Evolutionary conservation across 2,329 filamentous ascomycete species (phyloP).

Genomic region (Trichoderma gracile): DNA sequence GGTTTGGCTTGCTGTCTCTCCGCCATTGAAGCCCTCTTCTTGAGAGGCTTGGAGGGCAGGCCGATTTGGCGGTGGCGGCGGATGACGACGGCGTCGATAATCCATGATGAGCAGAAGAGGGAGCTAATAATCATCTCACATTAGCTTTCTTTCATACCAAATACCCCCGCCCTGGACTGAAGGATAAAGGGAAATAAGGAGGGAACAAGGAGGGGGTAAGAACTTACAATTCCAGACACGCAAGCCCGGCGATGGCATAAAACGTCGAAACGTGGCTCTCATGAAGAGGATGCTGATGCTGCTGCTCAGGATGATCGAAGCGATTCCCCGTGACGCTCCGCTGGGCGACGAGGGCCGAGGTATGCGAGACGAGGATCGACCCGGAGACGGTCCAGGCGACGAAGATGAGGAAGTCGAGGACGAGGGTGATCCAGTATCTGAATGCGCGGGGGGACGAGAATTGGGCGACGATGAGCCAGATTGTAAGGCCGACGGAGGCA

Average conservation of each 20-base stretch:
- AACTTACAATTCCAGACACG: neutral
- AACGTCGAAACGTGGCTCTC: neutral
- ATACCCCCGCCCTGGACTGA: too few species aligned
- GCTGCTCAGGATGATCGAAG: too few species aligned
- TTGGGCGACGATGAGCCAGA: neutral
- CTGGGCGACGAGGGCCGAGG: slow-evolving; percentile 35
- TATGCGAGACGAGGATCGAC: slow-evolving; percentile 50
- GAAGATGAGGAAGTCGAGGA: slow-evolving; percentile 47
- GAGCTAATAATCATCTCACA: slow-evolving; percentile 37
- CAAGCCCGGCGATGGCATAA: neutral
- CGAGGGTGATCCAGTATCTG: slow-evolving; percentile 38
- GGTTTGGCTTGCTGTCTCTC: neutral
- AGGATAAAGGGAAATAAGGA: neutral
- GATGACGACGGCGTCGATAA: slow-evolving; percentile 45
- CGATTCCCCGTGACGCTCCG: neutral
- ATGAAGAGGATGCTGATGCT: neutral
- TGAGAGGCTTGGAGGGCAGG: slow-evolving; percentile 41
- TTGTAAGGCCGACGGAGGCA: neutral
- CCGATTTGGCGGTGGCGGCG: slow-evolving; percentile 48
- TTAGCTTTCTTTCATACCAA: neutral
- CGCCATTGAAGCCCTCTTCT: neutral
- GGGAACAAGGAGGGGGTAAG: too few species aligned
- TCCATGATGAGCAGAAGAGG: slow-evolving; percentile 45
- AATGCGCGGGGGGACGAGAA: neutral
- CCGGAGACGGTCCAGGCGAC: slow-evolving; percentile 47